phyloP scores from a whole-genome alignment of 495 filamentous ascomycete genomes.

The Aspergillus conjunctus region DNA sequence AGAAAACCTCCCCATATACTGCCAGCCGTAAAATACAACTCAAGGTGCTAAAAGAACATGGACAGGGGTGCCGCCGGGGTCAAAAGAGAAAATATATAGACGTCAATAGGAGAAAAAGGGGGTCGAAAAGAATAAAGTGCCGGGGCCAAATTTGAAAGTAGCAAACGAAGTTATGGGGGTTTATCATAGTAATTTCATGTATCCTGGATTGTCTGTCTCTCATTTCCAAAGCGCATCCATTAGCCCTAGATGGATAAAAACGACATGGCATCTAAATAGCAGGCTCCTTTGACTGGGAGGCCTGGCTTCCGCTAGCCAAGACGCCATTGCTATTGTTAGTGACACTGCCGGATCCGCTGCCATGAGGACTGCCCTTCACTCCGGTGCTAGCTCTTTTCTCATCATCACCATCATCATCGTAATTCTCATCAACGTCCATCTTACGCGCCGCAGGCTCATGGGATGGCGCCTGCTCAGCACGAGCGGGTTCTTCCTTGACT shows the following conservation, averaged over 20 bases:
- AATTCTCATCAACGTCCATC: slow-evolving; percentile 97
- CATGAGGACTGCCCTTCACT: slow-evolving; percentile 46
- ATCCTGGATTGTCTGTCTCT: slow-evolving; percentile 9
- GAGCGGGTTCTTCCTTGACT: slow-evolving; percentile 49
- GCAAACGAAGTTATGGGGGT: slow-evolving; percentile 18
- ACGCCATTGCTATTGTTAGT: slow-evolving; percentile 35
- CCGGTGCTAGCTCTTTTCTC: slow-evolving; percentile 62
- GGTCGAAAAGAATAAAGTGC: slow-evolving; percentile 10
- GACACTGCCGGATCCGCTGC: slow-evolving; percentile 38
- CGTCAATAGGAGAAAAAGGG: not conserved
- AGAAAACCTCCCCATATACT: slow-evolving; percentile 17
- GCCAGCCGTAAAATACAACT: slow-evolving; percentile 25
- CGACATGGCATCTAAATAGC: slow-evolving; percentile 27
- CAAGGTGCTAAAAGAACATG: slow-evolving; percentile 24
- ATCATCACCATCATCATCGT: slow-evolving; percentile 85
- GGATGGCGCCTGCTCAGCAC: slow-evolving; percentile 58
- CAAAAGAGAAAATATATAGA: slow-evolving; percentile 14
- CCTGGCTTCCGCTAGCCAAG: slow-evolving; percentile 32
- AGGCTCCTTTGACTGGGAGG: slow-evolving; percentile 42
- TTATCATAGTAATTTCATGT: slow-evolving; percentile 22
- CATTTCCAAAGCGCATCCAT: slow-evolving; percentile 1
- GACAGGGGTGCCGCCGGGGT: slow-evolving; percentile 14
- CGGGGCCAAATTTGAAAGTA: slow-evolving; percentile 8
- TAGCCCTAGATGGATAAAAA: slow-evolving; percentile 1
- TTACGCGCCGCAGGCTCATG: slow-evolving; percentile 86